These are phyloP conservation scores for Hyaloscypha finlandica DNA, from an alignment of 495 filamentous ascomycete species.

Conservation along the genomic window DNA sequence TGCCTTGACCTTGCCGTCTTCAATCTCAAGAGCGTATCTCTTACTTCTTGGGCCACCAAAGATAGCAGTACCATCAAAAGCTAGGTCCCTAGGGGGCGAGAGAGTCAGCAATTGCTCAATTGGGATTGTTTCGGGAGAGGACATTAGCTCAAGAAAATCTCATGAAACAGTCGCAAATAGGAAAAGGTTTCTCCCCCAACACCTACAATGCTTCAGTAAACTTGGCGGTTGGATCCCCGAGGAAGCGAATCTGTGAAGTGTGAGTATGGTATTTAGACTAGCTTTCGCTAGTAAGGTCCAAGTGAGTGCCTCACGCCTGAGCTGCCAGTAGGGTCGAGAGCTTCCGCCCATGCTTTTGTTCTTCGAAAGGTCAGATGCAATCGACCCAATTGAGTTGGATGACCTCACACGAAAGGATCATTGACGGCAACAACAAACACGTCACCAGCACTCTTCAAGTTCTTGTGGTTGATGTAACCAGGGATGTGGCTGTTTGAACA, in stretches of 20 bases:
- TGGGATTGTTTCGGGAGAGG: too few species aligned
- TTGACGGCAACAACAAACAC: conserved; percentile 92
- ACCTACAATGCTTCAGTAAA: conserved; percentile 74
- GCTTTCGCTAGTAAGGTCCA: neutral
- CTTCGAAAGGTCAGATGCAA: conserved; percentile 40
- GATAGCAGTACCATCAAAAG: conserved; percentile 78
- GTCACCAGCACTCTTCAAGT: conserved; percentile 70
- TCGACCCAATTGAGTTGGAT: neutral
- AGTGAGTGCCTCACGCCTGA: conserved; percentile 65
- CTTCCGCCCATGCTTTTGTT: conserved; percentile 82
- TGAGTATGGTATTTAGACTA: neutral
- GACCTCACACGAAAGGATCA: conserved; percentile 87
- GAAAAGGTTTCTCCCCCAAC: too few species aligned
- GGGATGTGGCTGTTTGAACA: conserved; percentile 83
- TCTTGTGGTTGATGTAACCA: conserved; percentile 75
- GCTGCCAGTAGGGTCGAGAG: conserved; percentile 68
- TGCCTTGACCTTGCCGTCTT: conserved; percentile 76
- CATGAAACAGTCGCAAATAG: too few species aligned
- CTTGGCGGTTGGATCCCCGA: conserved; percentile 80
- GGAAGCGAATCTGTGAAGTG: conserved; percentile 67
- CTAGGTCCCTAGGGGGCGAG: conserved; percentile 52
- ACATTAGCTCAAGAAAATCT: too few species aligned
- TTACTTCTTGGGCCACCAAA: conserved; percentile 86
- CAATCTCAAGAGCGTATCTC: conserved; percentile 81
- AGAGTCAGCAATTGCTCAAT: too few species aligned